phyloP scores from a whole-genome alignment of 345 rosid species.

The Raphanus sativus region DNA sequence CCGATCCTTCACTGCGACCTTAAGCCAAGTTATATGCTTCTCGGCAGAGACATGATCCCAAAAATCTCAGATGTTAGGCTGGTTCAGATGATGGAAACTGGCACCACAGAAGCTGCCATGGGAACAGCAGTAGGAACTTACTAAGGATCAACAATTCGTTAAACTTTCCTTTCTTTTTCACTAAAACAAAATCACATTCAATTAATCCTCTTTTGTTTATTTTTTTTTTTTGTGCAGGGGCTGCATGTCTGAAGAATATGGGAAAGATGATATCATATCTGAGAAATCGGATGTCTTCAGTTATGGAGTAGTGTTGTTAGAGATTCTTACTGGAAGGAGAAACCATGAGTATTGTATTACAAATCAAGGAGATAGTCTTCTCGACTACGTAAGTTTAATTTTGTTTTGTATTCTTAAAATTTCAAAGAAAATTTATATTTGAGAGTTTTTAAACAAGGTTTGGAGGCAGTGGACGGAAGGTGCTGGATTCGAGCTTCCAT shows the following conservation, averaged over 20 bases:
- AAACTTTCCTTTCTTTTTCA: no score
- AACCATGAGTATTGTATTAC: background rate
- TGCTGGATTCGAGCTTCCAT: background rate
- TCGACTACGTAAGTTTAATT: no score
- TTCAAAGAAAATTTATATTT: no score
- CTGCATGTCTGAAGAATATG: background rate
- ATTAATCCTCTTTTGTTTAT: background rate
- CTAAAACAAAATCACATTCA: background rate
- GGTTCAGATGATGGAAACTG: background rate
- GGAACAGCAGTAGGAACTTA: background rate
- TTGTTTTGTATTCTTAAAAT: no score
- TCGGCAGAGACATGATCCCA: background rate
- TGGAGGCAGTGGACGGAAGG: background rate
- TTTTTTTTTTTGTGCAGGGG: background rate
- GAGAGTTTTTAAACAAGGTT: background rate
- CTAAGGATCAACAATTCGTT: background rate
- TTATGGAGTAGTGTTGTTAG: background rate
- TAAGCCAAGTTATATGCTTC: background rate
- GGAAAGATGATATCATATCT: background rate
- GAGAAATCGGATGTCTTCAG: background rate
- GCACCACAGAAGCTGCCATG: background rate
- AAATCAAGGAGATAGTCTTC: background rate
- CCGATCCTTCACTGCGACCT: background rate
- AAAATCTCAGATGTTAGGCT: background rate
- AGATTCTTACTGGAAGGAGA: background rate